Base-by-base conservation (phyloP, 2,329 filamentous ascomycete genomes). In the Plectosphaerella cucumerina region DNA sequence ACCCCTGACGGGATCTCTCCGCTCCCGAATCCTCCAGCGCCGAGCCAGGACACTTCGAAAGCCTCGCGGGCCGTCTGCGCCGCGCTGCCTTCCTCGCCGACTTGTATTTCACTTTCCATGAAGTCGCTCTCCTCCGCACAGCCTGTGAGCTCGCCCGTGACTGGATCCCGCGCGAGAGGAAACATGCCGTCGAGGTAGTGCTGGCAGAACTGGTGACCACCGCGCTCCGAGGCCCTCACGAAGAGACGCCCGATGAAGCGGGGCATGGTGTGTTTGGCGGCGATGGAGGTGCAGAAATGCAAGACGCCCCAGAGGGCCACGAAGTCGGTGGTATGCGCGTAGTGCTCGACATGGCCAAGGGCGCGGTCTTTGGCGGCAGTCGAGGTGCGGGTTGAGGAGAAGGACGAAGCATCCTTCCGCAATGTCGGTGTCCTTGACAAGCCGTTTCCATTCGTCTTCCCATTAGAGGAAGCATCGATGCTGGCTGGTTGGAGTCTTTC, bases 311-410 rank as follows among this genome's bases (percentile, higher is more conserved):
- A 89, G 10, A 84, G 71, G 4, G 87, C 80, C 3, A 93, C 87
- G 57, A 90, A 88, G 59, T 94, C 89, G 15, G 75, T 78, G 9
- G 77, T 78, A 62, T 92, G 87, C 3, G 85, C 86, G 60, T 92
- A 94, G 66, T 94, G 89, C 67, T 94, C 89, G 37, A 94, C 85
- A 57, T 91, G 78, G 6, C 79, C 76, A 48, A 93, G 84, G 3
- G 80, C 79, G 39, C 73, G 69, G 54, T 74, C 72, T 5, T 73
- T 67, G 9, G 72, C 65, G 2, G 70, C 62, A 3, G 61, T 58
- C 1, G 69, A 64, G 6, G 66, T 68, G 18, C 69, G 57, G 11
- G 72, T 63, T 1, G 66, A 67, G 1, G 68, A 67, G 10, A 64
- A 44, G 5, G 59, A 58, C 0, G 66, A 63, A 3, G 61, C 53